phyloP scores from a whole-genome alignment of 495 filamentous ascomycete species.

The Annulohypoxylon maeteangense region DNA sequence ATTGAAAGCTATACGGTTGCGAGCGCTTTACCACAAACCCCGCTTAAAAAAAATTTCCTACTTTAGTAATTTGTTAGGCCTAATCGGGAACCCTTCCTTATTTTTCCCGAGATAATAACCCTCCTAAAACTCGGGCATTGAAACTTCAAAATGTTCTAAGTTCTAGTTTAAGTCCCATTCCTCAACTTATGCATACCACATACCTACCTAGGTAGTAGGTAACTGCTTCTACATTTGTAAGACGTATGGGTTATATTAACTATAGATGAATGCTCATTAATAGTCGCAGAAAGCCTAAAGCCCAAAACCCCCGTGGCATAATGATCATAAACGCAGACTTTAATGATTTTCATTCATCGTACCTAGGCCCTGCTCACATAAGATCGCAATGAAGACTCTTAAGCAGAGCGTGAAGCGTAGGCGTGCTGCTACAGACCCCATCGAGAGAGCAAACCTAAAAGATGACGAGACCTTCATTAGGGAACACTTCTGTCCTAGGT shows the following conservation, averaged over 20 bases:
- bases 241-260: background rate
- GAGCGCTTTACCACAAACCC: no score
- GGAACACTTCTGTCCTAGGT: conserved; percentile 57
- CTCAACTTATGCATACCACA: no score
- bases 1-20: no score
- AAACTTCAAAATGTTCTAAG: no score
- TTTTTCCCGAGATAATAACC: no score
- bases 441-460: conserved; percentile 58
- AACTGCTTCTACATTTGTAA: background rate
- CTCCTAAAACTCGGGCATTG: no score
- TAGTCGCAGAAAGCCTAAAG: background rate
- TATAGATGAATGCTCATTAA: background rate
- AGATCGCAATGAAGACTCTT: conserved; percentile 24
- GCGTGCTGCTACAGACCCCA: conserved; percentile 50
- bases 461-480: conserved; percentile 57
- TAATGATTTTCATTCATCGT: conserved; percentile 1
- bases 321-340: conserved; percentile 11
- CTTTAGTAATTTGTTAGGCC: no score
- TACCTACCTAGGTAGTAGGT: no score
- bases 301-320: background rate
- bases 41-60: no score
- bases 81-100: no score
- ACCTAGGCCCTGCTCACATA: no score
- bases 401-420: conserved; percentile 45
- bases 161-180: background rate